Evolutionary conservation across 2,329 filamentous ascomycete species (phyloP).

Genomic region (Fusarium scirpi): DNA sequence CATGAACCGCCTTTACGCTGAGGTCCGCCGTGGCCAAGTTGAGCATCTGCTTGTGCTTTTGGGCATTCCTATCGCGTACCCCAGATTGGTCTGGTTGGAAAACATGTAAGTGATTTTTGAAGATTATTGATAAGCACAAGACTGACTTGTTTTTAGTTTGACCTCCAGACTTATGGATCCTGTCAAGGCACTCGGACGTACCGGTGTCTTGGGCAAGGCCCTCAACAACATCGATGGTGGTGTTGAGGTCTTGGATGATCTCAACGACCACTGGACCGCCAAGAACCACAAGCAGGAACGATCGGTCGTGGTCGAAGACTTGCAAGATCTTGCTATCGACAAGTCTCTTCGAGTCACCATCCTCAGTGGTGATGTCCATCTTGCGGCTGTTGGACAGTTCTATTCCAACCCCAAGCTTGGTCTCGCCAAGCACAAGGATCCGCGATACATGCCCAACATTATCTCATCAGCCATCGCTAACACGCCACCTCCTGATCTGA

Average conservation of each 20-base stretch:
- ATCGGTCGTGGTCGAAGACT: conserved; percentile 85
- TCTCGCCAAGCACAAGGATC: conserved; percentile 88
- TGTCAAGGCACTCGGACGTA: conserved; percentile 86
- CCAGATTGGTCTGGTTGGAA: conserved; percentile 77
- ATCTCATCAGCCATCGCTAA: conserved; percentile 96
- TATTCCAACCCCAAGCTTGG: conserved; percentile 87
- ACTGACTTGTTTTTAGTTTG: conserved; percentile 65
- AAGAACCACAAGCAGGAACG: conserved; percentile 94
- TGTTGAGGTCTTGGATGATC: conserved; percentile 89
- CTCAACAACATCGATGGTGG: conserved; percentile 92
- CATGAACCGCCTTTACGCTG: conserved; percentile 85
- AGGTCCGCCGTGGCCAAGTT: conserved; percentile 85
- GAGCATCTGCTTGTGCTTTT: conserved; percentile 91
- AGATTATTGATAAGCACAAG: neutral
- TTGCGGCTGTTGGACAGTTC: conserved; percentile 93
- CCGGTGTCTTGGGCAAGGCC: conserved; percentile 82
- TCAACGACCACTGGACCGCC: conserved; percentile 98
- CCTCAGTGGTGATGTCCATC: conserved; percentile 92
- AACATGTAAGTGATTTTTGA: conserved; percentile 67
- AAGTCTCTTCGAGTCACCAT: conserved; percentile 94
- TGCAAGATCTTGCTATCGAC: conserved; percentile 92
- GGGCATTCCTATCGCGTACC: conserved; percentile 86
- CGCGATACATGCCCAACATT: conserved; percentile 96
- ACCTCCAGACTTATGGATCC: conserved; percentile 90
- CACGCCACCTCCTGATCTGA: conserved; percentile 84